Conservation (phyloP, 768 basidiomycete species). For the Tephrocybe rancida region DNA sequence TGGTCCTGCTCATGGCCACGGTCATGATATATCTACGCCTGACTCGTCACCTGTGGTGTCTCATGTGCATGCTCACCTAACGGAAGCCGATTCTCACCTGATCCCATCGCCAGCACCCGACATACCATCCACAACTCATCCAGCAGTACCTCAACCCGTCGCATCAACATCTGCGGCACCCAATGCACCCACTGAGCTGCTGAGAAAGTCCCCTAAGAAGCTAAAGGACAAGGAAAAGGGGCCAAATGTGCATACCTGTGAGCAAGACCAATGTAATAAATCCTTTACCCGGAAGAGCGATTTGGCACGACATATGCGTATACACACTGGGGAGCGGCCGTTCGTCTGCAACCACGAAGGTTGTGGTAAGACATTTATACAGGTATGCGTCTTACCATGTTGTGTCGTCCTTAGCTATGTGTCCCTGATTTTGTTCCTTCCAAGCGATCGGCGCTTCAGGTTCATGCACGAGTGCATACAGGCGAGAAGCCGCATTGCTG, state of each 20-base stretch:
- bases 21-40: constrained; percentile 43
- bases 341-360: constrained; percentile 71
- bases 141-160: constrained; percentile 37
- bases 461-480: constrained; percentile 88
- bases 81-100: constrained; percentile 26
- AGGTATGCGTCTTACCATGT: constrained; percentile 53
- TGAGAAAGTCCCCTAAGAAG: constrained; percentile 38
- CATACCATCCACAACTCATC: constrained; percentile 39
- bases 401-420: neutral
- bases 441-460: constrained; percentile 87
- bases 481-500: constrained; percentile 93
- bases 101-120: constrained; percentile 27
- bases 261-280: constrained; percentile 75
- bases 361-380: constrained; percentile 91
- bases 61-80: constrained; percentile 34
- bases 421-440: constrained; percentile 13
- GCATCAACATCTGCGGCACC: constrained; percentile 54
- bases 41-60: constrained; percentile 53
- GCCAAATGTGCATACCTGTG: constrained; percentile 62
- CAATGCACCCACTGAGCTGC: constrained; percentile 22
- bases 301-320: constrained; percentile 81
- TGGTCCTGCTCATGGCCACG: constrained; percentile 44
- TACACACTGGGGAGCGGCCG: constrained; percentile 90
- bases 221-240: constrained; percentile 46
- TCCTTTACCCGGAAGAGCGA: constrained; percentile 84